Base-by-base conservation (phyloP, 345 rosid genomes). In the Erucastrum elatum region DNA sequence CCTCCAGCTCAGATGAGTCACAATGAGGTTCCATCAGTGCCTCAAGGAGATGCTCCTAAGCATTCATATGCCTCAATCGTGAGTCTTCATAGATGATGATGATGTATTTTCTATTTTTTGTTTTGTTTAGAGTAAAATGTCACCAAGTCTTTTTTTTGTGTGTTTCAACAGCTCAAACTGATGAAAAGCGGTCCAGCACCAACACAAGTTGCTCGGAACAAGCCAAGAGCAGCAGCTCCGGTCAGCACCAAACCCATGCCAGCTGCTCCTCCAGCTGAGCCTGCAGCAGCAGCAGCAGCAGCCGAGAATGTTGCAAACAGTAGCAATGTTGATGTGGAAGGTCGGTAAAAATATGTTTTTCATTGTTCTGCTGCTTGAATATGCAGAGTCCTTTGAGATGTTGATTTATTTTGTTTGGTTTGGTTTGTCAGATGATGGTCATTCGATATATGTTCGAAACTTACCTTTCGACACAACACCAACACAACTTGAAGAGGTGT, bases 391-490 rank as follows among this genome's bases (percentile, higher is more conserved):
- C 11, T 4, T 55, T 56, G 76, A n/a, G 68, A 7, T 25, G 8
- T 55, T 58, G 8, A 15, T 2, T 8, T 27, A 0, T 5, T 29
- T 2, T 31, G 8, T 5, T 63, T 66, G 68, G 68, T 30, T 41
- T 66, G 30, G 68, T 30, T 41, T 56, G n/a, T 68, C 85, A 90
- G 94, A 68, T 63, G 94, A 88, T 73, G 89, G 91, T 21, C 84
- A 85, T 70, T 91, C 97, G 74, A 86, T 91, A 56, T 90, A 85
- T 79, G 86, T 91, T 6, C 83, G 88, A 30, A 90, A 90, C 76
- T 84, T 87, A 65, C 87, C 89, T 35, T 70, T 84, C 71, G 67
- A 84, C 73, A 64, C 81, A 41, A 87, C 88, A 1, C 78, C 72
- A 64, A 68, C 82, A 65, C 90, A 90, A 71, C 91, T 91, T 76